Base-by-base conservation (phyloP, 441 rosid species). In the Gossypium aridum region DNA sequence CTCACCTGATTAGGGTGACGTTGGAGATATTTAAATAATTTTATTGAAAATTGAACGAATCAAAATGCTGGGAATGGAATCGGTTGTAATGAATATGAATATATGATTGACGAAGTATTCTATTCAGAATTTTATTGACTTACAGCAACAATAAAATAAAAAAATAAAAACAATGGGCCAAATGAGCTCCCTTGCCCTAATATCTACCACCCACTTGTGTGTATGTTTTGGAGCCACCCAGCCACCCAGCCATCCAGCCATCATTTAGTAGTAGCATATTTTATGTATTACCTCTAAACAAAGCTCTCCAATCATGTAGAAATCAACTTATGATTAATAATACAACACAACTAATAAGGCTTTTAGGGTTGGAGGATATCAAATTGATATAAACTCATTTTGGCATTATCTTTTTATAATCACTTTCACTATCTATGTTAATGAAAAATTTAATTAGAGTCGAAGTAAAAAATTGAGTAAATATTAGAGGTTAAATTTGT, bases 1-100 rank as follows among this genome's bases (percentile, higher is more conserved):
- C 31, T 17, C 25, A 39, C 34, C 60, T n/a, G 67, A 64, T 72
- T 64, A 10, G 31, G 2, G 17, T 77, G 83, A 83, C 85, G 85
- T 77, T 55, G 13, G 20, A 9, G 22, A 20, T 3, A 19, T 39
- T 66, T 43, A 56, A 56, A 19, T 43, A 56, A 20, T 19, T 14
- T 64, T 74, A 65, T 65, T 26, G 63, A 3, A 75, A 67, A n/a
- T 16, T 53, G 62, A 68, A 28, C 61, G 31, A 53, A 69, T 69
- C 73, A 51, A 31, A 31, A 82, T 73, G 83, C 71, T 55, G 22
- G 61, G 34, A 79, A 65, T 62, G 26, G 61, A 54, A 62, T 66
- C 72, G 25, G 61, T 17, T 68, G 63, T 1, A 16, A 3, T 60
- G 34, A 60, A 60, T 4, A 60, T 25, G 74, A 78, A 74, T 62